Conservation (phyloP, 1,139 yeast genomes). For the Pichia sorboxylosa region DNA sequence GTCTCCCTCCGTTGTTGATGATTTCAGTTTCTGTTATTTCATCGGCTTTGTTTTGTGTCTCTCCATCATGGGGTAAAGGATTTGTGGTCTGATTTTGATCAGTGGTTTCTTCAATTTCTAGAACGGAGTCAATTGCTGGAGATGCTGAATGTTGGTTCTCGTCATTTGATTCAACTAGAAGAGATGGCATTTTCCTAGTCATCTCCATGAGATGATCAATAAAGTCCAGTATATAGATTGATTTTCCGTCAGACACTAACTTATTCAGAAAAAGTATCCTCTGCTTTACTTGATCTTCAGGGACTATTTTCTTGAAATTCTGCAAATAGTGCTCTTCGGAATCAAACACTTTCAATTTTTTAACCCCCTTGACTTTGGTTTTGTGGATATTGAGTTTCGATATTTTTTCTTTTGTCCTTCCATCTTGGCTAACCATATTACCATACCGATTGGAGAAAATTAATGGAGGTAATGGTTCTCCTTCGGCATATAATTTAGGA, state of each 20-base stretch:
- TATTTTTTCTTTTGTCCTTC: slow-evolving; percentile 1
- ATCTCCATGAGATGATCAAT: slow-evolving; percentile 6
- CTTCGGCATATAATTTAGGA: slow-evolving; percentile 4
- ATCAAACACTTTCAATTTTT: slow-evolving; percentile 11
- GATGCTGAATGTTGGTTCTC: no score
- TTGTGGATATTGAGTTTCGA: slow-evolving; percentile 6
- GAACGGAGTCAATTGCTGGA: no score
- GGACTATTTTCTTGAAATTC: slow-evolving; percentile 13
- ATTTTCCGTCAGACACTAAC: slow-evolving; percentile 17
- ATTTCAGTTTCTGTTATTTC: no score
- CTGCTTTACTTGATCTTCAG: slow-evolving; percentile 7
- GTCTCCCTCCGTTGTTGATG: no score
- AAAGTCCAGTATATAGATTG: slow-evolving; percentile 12
- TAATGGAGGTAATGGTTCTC: slow-evolving; percentile 11
- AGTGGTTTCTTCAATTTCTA: no score
- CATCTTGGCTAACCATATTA: slow-evolving; percentile 5
- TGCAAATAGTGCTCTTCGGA: slow-evolving; percentile 14
- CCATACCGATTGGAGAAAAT: slow-evolving; percentile 10
- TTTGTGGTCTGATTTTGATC: no score
- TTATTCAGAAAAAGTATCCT: slow-evolving; percentile 14
- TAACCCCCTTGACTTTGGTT: slow-evolving; percentile 10
- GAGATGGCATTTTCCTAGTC: slow-evolving; percentile 3
- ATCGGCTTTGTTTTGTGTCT: no score
- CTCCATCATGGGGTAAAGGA: no score
- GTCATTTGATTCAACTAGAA: slow-evolving; percentile 8